These are phyloP conservation scores for Mangifera indica DNA, from an alignment of 345 rosid genomes.

Conservation along the genomic window DNA sequence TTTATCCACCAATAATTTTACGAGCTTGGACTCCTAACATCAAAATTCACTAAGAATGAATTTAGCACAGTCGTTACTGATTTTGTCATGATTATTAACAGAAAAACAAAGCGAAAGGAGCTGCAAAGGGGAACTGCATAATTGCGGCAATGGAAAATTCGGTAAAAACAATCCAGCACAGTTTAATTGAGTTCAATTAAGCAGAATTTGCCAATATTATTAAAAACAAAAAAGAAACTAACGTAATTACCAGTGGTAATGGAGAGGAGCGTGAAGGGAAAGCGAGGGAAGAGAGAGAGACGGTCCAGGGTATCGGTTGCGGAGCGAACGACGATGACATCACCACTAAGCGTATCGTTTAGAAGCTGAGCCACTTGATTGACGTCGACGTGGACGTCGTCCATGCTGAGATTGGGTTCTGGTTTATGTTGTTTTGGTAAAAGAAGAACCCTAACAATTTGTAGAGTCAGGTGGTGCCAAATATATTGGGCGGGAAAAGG, in stretches of 20 bases:
- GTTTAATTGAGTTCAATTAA: not conserved
- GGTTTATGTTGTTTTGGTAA: not conserved
- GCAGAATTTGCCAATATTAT: not conserved
- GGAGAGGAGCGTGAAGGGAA: slow-evolving; percentile 73
- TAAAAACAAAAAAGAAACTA: not conserved
- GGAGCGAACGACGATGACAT: slow-evolving; percentile 44
- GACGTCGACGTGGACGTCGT: slow-evolving; percentile 23
- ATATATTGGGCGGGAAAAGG: slow-evolving; percentile 8
- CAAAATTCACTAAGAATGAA: not conserved
- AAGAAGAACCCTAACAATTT: slow-evolving; percentile 11
- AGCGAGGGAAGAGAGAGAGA: slow-evolving; percentile 57
- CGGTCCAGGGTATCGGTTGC: slow-evolving; percentile 68
- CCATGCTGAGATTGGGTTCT: slow-evolving; percentile 29
- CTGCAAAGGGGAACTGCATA: not conserved
- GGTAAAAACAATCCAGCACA: too few relatives aligned
- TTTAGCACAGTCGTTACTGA: not conserved
- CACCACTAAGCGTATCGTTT: slow-evolving; percentile 59
- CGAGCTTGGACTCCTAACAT: not conserved
- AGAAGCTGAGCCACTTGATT: slow-evolving; percentile 50
- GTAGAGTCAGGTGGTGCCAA: not conserved
- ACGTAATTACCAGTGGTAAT: slow-evolving; percentile 46
- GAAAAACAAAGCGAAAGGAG: not conserved
- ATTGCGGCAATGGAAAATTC: slow-evolving; percentile 47
- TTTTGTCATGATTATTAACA: not conserved
- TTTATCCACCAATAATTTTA: not conserved